Percentiles rank a stretch among this genome's conserved stretches.
phyloP scores from a whole-genome alignment of 2,329 filamentous ascomycete genomes.

The Aaosphaeria pasadenensis region DNA sequence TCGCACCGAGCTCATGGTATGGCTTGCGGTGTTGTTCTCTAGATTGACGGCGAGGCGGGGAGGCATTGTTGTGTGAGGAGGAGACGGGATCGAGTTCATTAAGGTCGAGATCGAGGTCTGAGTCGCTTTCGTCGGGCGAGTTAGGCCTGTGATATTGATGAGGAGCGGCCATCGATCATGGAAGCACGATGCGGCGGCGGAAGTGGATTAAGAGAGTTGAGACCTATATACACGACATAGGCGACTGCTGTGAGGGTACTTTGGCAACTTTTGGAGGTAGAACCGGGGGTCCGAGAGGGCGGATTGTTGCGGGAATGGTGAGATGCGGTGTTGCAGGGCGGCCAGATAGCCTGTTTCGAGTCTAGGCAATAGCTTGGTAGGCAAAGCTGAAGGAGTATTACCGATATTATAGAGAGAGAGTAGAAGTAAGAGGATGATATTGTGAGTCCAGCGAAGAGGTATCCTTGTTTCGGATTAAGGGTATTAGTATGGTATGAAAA shows the following conservation, averaged over 20 bases:
- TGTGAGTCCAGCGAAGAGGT: no score
- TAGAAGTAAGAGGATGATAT: no score
- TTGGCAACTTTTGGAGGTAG: not conserved
- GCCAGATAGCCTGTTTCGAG: not conserved
- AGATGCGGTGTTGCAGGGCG: not conserved
- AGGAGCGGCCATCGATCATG: slow-evolving; percentile 47
- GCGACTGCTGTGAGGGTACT: not conserved
- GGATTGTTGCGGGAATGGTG: not conserved
- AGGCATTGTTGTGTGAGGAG: slow-evolving; percentile 18
- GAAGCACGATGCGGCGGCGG: slow-evolving; percentile 3
- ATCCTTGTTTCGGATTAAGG: no score
- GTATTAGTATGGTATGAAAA: no score
- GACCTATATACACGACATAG: slow-evolving; percentile 11
- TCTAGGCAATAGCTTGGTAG: no score
- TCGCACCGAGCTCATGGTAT: slow-evolving; percentile 45
- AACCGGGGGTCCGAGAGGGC: not conserved
- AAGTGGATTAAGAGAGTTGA: slow-evolving; percentile 2
- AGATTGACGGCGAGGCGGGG: slow-evolving; percentile 25
- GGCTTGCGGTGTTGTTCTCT: slow-evolving; percentile 25
- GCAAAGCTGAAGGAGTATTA: no score
- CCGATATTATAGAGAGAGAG: no score
- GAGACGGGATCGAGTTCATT: slow-evolving; percentile 70
- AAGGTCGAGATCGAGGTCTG: slow-evolving; percentile 73
- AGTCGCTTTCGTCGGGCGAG: slow-evolving; percentile 63
- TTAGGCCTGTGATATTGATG: slow-evolving; percentile 51